These are phyloP conservation scores for Microcera coccophila DNA, from an alignment of 2,329 filamentous ascomycete genomes.

Conservation along the genomic window DNA sequence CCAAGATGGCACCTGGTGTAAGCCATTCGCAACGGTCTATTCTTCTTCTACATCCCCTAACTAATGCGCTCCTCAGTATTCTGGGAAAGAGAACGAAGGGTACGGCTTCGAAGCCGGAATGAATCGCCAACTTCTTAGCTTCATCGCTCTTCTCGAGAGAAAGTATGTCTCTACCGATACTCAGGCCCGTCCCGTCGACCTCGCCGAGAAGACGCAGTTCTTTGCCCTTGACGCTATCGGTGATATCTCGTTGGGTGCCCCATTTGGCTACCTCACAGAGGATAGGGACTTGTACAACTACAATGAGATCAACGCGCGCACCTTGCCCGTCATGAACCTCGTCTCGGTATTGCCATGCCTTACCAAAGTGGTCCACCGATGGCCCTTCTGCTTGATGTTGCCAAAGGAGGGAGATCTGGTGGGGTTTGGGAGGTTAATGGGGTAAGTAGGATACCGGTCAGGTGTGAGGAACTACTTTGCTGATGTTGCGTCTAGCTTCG, in stretches of 20 bases:
- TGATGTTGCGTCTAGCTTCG: slow-evolving; percentile 11
- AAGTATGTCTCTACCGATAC: slow-evolving; percentile 43
- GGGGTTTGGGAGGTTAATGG: slow-evolving; percentile 39
- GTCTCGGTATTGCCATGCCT: slow-evolving; percentile 37
- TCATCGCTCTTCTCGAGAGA: slow-evolving; percentile 43
- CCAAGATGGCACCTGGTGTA: slow-evolving; percentile 43
- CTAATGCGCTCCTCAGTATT: slow-evolving; percentile 38
- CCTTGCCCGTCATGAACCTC: slow-evolving; percentile 36
- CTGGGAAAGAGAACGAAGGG: slow-evolving; percentile 46
- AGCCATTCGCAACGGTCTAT: slow-evolving; percentile 14
- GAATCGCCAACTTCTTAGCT: slow-evolving; percentile 35
- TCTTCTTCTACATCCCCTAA: too few species aligned
- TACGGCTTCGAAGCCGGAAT: slow-evolving; percentile 40
- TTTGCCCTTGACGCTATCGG: slow-evolving; percentile 54
- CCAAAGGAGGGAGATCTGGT: slow-evolving; percentile 36
- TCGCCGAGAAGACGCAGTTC: slow-evolving; percentile 48
- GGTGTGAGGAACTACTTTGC: neutral
- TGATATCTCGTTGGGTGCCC: slow-evolving; percentile 47
- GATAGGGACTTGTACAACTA: slow-evolving; percentile 47
- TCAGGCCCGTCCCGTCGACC: slow-evolving; percentile 39
- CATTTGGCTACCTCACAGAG: slow-evolving; percentile 48
- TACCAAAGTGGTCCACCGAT: slow-evolving; percentile 32
- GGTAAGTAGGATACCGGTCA: slow-evolving; percentile 24
- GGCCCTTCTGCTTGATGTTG: slow-evolving; percentile 34
- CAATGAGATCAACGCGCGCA: slow-evolving; percentile 42